Conservation (phyloP, 768 basidiomycete species). For the Leccinum fibrillosum region DNA sequence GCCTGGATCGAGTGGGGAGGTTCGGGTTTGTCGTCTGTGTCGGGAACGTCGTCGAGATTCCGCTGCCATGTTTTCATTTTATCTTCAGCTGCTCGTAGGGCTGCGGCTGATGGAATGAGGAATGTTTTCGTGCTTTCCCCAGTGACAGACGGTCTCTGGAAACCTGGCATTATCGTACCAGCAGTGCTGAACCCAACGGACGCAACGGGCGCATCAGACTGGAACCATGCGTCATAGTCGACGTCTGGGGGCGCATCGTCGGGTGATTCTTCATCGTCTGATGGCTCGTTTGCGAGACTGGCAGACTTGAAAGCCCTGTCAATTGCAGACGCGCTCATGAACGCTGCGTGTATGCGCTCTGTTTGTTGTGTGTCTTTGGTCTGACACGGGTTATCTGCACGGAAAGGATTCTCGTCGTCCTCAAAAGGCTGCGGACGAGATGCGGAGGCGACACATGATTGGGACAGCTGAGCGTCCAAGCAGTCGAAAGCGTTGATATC, state of each 20-base stretch:
- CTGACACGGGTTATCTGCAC: neutral
- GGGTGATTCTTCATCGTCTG: constrained; percentile 28
- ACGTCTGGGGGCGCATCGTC: constrained; percentile 39
- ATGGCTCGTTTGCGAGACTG: neutral
- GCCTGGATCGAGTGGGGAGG: constrained; percentile 2
- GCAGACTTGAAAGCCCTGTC: neutral
- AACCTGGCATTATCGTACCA: constrained; percentile 17
- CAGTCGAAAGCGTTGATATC: constrained; percentile 55
- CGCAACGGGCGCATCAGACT: constrained; percentile 28
- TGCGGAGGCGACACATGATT: constrained; percentile 11
- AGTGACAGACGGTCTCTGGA: constrained; percentile 16
- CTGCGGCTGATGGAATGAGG: constrained; percentile 51
- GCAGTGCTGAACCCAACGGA: constrained; percentile 40
- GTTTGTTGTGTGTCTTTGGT: neutral
- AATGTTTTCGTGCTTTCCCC: constrained; percentile 24
- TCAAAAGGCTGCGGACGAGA: neutral
- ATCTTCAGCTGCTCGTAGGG: constrained; percentile 53
- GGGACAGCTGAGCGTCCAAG: constrained; percentile 46
- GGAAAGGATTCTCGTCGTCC: constrained; percentile 24
- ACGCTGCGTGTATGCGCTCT: constrained; percentile 16
- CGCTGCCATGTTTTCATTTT: constrained; percentile 49
- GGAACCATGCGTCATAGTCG: constrained; percentile 52
- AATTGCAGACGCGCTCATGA: constrained; percentile 15
- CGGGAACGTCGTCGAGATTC: constrained; percentile 25
- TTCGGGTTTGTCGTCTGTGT: constrained; percentile 20